phyloP scores from a whole-genome alignment of 1,284 basidiomycete genomes.

The Apiotrichum gracile region DNA sequence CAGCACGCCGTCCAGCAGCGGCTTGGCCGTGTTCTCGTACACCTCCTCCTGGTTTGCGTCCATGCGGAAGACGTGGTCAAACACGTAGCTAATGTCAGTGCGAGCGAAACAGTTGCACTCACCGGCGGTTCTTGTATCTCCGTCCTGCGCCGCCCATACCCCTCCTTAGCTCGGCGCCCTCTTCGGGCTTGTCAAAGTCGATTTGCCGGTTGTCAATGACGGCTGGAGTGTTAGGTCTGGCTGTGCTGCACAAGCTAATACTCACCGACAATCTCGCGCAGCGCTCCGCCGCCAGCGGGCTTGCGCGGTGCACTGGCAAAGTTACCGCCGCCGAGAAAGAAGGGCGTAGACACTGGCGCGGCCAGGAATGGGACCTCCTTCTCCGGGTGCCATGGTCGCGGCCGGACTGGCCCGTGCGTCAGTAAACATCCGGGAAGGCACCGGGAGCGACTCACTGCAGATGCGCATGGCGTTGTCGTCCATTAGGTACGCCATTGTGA shows the following conservation, averaged over 20 bases:
- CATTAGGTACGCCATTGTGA: conserved; percentile 18
- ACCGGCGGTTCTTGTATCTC: conserved; percentile 75
- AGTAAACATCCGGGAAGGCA: background rate
- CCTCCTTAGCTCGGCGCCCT: conserved; percentile 66
- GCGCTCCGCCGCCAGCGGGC: conserved; percentile 26
- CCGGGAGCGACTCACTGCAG: conserved; percentile 7
- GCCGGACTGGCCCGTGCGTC: conserved; percentile 60
- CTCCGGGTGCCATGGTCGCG: conserved; percentile 70
- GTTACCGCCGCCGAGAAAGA: conserved; percentile 72
- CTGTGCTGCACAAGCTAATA: background rate
- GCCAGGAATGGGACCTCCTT: conserved; percentile 77
- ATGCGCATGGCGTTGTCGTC: conserved; percentile 23
- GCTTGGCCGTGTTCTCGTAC: conserved; percentile 75
- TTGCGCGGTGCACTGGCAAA: conserved; percentile 53
- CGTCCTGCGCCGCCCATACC: conserved; percentile 61
- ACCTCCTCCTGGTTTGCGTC: conserved; percentile 75
- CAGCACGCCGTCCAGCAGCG: conserved; percentile 71
- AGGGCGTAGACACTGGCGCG: conserved; percentile 53
- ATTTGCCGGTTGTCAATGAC: conserved; percentile 54
- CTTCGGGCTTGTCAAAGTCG: conserved; percentile 92
- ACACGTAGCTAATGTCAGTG: conserved; percentile 68
- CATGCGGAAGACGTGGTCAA: conserved; percentile 81
- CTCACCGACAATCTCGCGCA: conserved; percentile 46
- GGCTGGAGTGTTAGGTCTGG: conserved; percentile 27
- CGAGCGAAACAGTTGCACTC: no score